Evolutionary conservation across 2,329 filamentous ascomycete genomes (phyloP).

Genomic region (Penicillium hesseltinei): DNA sequence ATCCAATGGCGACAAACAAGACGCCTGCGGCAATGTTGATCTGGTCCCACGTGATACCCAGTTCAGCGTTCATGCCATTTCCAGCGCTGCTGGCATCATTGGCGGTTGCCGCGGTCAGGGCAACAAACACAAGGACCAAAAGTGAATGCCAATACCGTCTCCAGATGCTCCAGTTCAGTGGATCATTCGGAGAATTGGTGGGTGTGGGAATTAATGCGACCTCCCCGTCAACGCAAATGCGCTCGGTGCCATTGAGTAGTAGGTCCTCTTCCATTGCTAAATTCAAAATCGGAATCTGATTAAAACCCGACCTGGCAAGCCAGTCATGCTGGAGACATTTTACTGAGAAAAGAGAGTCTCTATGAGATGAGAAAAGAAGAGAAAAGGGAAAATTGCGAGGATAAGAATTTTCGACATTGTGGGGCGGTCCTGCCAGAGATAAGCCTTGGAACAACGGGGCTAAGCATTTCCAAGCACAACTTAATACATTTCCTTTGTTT

Average conservation of each 20-base stretch:
- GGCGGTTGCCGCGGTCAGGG: constrained; percentile 55
- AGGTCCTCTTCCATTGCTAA: constrained; percentile 13
- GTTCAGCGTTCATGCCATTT: constrained; percentile 50
- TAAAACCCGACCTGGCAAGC: neutral
- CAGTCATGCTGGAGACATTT: constrained; percentile 9
- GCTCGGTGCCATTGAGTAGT: constrained; percentile 27
- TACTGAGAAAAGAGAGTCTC: neutral
- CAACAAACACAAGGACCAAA: constrained; percentile 55
- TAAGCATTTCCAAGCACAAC: neutral
- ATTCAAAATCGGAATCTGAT: constrained; percentile 7
- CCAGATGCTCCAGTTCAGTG: constrained; percentile 51
- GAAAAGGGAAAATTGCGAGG: neutral
- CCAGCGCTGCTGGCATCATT: constrained; percentile 56
- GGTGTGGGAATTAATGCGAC: constrained; percentile 56
- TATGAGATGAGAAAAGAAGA: neutral
- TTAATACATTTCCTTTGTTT: neutral
- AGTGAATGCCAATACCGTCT: constrained; percentile 53
- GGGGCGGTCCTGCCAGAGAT: neutral
- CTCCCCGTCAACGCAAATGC: constrained; percentile 36
- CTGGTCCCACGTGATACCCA: constrained; percentile 52
- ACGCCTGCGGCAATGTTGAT: constrained; percentile 60
- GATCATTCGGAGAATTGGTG: constrained; percentile 53
- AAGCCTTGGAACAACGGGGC: neutral
- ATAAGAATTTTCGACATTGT: constrained; percentile 1
- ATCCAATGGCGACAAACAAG: constrained; percentile 56